Percentiles rank a stretch among this genome's conserved stretches.
phyloP scores from a whole-genome alignment of 805 yeast genomes.

The Wickerhamiella slavikovae region DNA sequence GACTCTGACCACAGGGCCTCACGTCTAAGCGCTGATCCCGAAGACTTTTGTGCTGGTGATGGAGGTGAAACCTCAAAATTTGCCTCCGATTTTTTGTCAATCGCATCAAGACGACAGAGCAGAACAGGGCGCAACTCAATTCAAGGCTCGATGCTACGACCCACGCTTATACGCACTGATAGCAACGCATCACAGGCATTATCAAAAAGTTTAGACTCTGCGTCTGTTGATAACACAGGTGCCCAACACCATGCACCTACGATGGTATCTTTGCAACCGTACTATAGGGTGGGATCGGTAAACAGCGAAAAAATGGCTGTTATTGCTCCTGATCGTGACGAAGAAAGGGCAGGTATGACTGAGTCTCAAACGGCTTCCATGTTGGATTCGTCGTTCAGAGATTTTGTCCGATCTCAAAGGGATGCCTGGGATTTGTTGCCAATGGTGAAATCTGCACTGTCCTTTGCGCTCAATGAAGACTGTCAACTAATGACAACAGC shows the following conservation, averaged over 20 bases:
- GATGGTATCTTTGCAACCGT: neutral
- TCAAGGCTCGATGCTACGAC: neutral
- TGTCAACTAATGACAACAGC: conserved; percentile 7
- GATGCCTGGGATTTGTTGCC: conserved; percentile 14
- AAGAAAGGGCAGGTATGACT: no score
- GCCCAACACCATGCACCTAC: neutral
- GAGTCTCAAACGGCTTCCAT: no score
- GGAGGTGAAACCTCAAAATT: no score
- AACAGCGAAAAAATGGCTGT: neutral
- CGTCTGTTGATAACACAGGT: neutral
- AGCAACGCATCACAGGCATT: neutral
- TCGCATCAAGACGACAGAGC: no score
- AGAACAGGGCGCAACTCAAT: neutral
- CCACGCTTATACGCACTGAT: neutral
- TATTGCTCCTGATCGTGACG: neutral
- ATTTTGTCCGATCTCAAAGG: no score
- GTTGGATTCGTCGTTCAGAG: no score
- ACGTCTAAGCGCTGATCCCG: no score
- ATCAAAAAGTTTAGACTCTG: no score
- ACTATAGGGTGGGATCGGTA: neutral
- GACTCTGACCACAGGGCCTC: no score
- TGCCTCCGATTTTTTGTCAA: no score
- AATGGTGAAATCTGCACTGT: conserved; percentile 3
- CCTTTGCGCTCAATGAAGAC: conserved; percentile 5
- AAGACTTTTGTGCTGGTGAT: no score